Evolutionary conservation across 805 yeast genomes (phyloP).

Genomic region (Yarrowia osloensis): DNA sequence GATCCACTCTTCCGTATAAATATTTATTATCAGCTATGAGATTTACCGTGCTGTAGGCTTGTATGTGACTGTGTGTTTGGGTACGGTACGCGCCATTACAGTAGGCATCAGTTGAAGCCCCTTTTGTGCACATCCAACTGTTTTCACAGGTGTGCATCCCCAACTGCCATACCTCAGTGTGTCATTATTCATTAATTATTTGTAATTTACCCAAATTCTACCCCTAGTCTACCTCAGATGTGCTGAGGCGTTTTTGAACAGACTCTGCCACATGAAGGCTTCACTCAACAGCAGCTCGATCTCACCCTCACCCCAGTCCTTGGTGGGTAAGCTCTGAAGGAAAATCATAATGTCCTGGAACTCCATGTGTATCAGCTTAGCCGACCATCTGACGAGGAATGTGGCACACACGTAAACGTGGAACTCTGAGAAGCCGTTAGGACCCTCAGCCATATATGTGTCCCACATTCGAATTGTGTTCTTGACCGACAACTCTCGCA

Average conservation of each 20-base stretch:
- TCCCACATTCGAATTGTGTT: constrained; percentile 97
- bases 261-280: constrained; percentile 94
- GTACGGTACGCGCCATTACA: too few species aligned
- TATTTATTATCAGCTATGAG: not conserved
- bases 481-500: constrained; percentile 84
- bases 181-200: constrained; percentile 30
- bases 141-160: too few species aligned
- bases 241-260: constrained; percentile 87
- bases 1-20: constrained; percentile 33
- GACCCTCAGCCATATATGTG: constrained; percentile 65
- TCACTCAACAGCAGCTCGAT: constrained; percentile 90
- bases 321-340: constrained; percentile 86
- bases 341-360: constrained; percentile 93
- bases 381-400: constrained; percentile 84
- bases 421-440: constrained; percentile 80
- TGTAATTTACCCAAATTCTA: not conserved
- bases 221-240: constrained; percentile 55
- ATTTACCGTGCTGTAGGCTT: not conserved
- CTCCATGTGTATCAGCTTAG: constrained; percentile 75
- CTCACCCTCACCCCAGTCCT: constrained; percentile 82
- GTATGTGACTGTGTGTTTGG: not conserved
- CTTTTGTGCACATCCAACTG: too few species aligned
- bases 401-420: constrained; percentile 98
- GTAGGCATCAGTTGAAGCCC: too few species aligned
- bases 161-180: not conserved